Conservation (phyloP, 2,329 filamentous ascomycete genomes). For the Aspergillus hiratsukae region DNA sequence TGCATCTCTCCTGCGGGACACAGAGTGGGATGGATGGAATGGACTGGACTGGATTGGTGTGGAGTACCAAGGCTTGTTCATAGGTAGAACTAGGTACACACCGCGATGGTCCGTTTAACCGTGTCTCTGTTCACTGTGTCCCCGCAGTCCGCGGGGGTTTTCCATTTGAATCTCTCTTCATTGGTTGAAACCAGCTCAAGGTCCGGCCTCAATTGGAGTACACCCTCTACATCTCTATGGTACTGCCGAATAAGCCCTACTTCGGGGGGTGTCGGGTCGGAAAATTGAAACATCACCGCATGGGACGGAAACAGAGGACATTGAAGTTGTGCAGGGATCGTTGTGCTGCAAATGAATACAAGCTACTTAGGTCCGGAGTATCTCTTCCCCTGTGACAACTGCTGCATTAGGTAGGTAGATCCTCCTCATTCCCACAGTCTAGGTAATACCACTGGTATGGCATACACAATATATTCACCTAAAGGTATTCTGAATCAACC, state of each 20-base stretch:
- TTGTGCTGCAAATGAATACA: not conserved
- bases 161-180: not conserved
- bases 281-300: not conserved
- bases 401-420: no score
- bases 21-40: not conserved
- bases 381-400: no score
- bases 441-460: no score
- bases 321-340: not conserved
- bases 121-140: not conserved
- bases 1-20: slow-evolving; percentile 8
- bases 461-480: not conserved
- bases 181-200: not conserved
- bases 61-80: not conserved
- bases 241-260: no score
- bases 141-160: not conserved
- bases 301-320: not conserved
- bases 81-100: not conserved
- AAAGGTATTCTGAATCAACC: slow-evolving; percentile 6
- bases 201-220: not conserved
- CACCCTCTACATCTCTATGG: no score
- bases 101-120: not conserved
- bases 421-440: no score
- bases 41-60: not conserved
- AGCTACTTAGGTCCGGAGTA: not conserved
- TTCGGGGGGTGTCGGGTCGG: not conserved